phyloP scores from a whole-genome alignment of 2,329 filamentous ascomycete genomes.

The Curvularia sp. region DNA sequence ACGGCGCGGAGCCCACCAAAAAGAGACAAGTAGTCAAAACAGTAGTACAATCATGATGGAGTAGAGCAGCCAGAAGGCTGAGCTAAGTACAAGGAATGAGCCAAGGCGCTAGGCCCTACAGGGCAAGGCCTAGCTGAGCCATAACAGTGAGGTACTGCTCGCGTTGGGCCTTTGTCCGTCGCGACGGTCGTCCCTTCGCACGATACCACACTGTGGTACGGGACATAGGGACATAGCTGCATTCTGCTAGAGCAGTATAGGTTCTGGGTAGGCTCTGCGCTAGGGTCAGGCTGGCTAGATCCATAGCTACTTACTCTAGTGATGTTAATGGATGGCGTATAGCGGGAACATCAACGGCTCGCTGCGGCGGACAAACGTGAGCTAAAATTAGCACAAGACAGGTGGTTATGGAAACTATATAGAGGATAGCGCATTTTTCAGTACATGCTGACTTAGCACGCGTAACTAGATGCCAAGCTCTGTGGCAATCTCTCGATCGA shows the following conservation, averaged over 20 bases:
- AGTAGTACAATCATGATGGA: too few relatives aligned
- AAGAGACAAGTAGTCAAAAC: too few relatives aligned
- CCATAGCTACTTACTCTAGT: constrained; percentile 1
- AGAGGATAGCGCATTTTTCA: constrained; percentile 1
- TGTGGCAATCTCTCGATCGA: background rate
- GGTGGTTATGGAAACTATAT: background rate
- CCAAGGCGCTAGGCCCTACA: too few relatives aligned
- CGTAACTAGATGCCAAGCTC: too few relatives aligned
- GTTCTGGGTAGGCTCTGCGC: constrained; percentile 1
- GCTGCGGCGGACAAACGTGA: constrained; percentile 1
- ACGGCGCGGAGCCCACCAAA: too few relatives aligned
- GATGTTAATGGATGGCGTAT: background rate
- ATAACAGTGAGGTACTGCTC: constrained; percentile 45
- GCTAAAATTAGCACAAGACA: constrained; percentile 1
- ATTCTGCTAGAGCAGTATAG: constrained; percentile 9
- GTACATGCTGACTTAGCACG: constrained; percentile 1
- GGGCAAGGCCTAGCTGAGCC: too few relatives aligned
- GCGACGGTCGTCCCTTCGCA: constrained; percentile 22
- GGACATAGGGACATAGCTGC: constrained; percentile 23
- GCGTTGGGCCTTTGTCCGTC: constrained; percentile 30
- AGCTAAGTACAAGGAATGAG: too few relatives aligned
- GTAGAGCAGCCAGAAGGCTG: too few relatives aligned
- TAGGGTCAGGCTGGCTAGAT: background rate
- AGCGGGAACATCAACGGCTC: background rate
- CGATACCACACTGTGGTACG: constrained; percentile 1